A percentile compares a stretch with the other conserved stretches of the same genome.
Evolutionary conservation across 495 filamentous ascomycete genomes (phyloP).

Genomic region (Aspergillus coremiiformis): DNA sequence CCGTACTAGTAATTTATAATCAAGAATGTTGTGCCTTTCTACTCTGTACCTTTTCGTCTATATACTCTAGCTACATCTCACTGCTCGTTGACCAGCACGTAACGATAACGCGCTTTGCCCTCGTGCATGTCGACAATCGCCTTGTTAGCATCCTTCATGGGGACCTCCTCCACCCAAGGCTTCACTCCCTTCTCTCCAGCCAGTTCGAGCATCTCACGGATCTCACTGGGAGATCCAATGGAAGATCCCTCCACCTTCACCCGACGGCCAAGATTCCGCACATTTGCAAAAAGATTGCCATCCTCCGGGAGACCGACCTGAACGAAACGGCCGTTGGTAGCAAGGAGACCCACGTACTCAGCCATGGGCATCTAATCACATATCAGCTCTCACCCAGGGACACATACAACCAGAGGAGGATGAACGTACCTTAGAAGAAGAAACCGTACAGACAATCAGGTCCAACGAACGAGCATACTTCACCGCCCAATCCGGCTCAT

Average conservation of each 20-base stretch:
- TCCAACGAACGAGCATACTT: constrained; percentile 64
- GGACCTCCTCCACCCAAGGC: constrained; percentile 63
- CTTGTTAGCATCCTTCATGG: constrained; percentile 70
- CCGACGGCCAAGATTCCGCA: constrained; percentile 56
- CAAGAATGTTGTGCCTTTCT: neutral
- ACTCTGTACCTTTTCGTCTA: neutral
- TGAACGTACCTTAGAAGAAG: constrained; percentile 45
- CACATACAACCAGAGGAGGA: too few relatives aligned
- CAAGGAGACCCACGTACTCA: constrained; percentile 61
- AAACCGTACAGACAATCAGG: constrained; percentile 77
- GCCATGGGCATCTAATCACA: constrained; percentile 56
- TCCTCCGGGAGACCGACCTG: constrained; percentile 73
- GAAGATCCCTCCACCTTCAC: constrained; percentile 62
- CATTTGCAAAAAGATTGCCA: constrained; percentile 53
- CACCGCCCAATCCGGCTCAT: constrained; percentile 65
- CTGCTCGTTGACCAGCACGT: constrained; percentile 60
- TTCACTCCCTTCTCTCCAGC: constrained; percentile 64
- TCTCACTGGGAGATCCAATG: constrained; percentile 66
- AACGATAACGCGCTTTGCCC: constrained; percentile 68
- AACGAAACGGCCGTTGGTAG: constrained; percentile 63
- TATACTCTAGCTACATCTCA: too few relatives aligned
- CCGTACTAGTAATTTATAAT: constrained; percentile 8
- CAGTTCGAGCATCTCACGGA: constrained; percentile 74
- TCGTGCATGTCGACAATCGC: constrained; percentile 61
- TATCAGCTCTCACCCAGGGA: too few relatives aligned